Percentiles rank a stretch among this genome's conserved stretches.
Conservation (phyloP, 257 asterid species). For the Anisodus acutangulus region DNA sequence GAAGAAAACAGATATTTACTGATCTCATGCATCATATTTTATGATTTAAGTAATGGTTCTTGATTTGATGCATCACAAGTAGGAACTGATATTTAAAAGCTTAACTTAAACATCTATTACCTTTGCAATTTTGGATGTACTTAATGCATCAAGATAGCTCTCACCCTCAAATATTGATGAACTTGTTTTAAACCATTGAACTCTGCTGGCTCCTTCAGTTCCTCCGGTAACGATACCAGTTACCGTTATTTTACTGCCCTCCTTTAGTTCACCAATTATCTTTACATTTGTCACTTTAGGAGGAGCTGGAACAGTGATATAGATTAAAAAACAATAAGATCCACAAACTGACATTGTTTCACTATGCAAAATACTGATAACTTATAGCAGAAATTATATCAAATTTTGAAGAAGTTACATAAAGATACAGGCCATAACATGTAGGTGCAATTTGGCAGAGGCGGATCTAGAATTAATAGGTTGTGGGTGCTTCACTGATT, state of each 20-base stretch:
- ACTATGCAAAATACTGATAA: constrained; percentile 22
- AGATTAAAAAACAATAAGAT: constrained; percentile 24
- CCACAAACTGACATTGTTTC: constrained; percentile 10
- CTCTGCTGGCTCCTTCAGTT: constrained; percentile 97
- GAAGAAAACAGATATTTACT: constrained; percentile 35
- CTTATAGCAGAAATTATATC: neutral
- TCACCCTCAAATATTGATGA: constrained; percentile 71
- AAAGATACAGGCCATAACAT: neutral
- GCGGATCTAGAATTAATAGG: too few relatives aligned
- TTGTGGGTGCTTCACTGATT: too few relatives aligned
- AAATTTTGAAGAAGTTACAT: constrained; percentile 14
- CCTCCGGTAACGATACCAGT: constrained; percentile 96
- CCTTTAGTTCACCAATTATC: constrained; percentile 92
- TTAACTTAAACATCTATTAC: constrained; percentile 41
- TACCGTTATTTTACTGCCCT: constrained; percentile 90
- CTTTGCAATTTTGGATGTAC: constrained; percentile 92
- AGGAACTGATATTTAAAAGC: constrained; percentile 29
- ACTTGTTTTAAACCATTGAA: constrained; percentile 94
- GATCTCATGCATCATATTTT: constrained; percentile 20
- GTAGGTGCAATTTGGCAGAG: neutral
- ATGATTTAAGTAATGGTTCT: neutral
- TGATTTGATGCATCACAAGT: constrained; percentile 24
- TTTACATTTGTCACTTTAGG: constrained; percentile 81
- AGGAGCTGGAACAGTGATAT: constrained; percentile 65
- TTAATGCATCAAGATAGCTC: constrained; percentile 75